phyloP scores from a whole-genome alignment of 345 rosid species.

The Eutrema japonicum region DNA sequence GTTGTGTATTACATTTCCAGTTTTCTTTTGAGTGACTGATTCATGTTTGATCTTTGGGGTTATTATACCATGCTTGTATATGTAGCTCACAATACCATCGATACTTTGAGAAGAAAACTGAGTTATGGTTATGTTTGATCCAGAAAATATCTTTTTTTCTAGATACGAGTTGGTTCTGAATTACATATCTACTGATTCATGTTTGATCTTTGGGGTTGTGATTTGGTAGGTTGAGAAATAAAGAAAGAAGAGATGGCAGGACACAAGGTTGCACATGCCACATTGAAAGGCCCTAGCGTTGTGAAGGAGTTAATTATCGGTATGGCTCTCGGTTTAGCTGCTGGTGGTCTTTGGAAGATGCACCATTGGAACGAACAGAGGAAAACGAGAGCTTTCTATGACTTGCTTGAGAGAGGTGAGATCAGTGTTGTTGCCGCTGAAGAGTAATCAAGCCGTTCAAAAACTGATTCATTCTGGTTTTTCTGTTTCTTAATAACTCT shows the following conservation, averaged over 20 bases:
- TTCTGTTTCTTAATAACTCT: background rate
- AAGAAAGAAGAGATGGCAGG: slow-evolving; percentile 60
- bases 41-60: slow-evolving; percentile 12
- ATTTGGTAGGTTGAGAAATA: slow-evolving; percentile 28
- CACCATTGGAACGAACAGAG: slow-evolving; percentile 85
- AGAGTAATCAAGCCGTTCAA: slow-evolving; percentile 7
- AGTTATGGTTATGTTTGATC: background rate
- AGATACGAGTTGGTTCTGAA: background rate
- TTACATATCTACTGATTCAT: background rate
- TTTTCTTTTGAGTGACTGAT: background rate
- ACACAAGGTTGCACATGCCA: slow-evolving; percentile 70
- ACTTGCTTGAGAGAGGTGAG: slow-evolving; percentile 77
- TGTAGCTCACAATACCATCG: background rate
- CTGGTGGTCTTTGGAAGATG: slow-evolving; percentile 74
- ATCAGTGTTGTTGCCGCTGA: slow-evolving; percentile 79
- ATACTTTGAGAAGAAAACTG: background rate
- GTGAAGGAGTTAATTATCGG: slow-evolving; percentile 73
- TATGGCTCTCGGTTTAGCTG: slow-evolving; percentile 58
- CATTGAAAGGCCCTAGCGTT: slow-evolving; percentile 83
- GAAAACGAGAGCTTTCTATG: slow-evolving; percentile 70
- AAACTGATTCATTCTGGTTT: background rate
- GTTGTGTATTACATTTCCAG: slow-evolving; percentile 3
- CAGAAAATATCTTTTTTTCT: background rate
- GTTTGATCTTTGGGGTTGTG: slow-evolving; percentile 19
- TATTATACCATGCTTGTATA: background rate